phyloP scores from a whole-genome alignment of 768 basidiomycete genomes.

The Lentinula lateritia region DNA sequence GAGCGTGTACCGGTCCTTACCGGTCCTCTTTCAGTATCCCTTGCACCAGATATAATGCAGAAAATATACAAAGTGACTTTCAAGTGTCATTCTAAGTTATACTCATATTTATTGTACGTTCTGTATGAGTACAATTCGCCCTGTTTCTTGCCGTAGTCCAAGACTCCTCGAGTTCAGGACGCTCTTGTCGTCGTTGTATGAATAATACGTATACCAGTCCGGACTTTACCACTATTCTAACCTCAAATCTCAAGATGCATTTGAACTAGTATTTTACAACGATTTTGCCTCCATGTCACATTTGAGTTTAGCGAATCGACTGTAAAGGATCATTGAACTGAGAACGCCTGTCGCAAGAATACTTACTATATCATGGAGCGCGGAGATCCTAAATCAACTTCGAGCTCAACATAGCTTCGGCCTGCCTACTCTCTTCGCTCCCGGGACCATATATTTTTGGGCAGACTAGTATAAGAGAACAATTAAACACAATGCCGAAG shows the following conservation, averaged over 20 bases:
- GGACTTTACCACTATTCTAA: background rate
- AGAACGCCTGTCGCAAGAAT: too few species aligned
- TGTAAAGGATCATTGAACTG: too few species aligned
- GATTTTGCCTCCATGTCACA: background rate
- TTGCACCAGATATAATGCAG: background rate
- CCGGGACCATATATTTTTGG: constrained; percentile 6
- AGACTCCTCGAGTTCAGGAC: background rate
- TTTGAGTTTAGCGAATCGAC: too few species aligned
- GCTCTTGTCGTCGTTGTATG: background rate
- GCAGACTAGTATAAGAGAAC: background rate
- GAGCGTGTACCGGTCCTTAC: background rate
- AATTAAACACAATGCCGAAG: background rate
- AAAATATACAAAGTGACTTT: background rate
- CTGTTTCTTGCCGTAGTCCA: background rate
- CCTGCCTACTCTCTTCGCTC: constrained; percentile 6
- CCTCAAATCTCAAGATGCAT: background rate
- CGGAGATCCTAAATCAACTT: constrained; percentile 1
- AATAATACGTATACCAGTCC: background rate
- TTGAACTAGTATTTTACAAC: background rate
- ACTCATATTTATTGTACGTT: background rate
- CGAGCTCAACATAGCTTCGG: constrained; percentile 8
- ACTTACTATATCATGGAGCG: background rate
- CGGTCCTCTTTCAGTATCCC: background rate
- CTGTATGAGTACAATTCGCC: background rate
- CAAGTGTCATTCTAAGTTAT: background rate